A percentile compares a stretch with the other conserved stretches of the same genome.
phyloP scores from a whole-genome alignment of 1,284 basidiomycete species.

The Malassezia furfur region DNA sequence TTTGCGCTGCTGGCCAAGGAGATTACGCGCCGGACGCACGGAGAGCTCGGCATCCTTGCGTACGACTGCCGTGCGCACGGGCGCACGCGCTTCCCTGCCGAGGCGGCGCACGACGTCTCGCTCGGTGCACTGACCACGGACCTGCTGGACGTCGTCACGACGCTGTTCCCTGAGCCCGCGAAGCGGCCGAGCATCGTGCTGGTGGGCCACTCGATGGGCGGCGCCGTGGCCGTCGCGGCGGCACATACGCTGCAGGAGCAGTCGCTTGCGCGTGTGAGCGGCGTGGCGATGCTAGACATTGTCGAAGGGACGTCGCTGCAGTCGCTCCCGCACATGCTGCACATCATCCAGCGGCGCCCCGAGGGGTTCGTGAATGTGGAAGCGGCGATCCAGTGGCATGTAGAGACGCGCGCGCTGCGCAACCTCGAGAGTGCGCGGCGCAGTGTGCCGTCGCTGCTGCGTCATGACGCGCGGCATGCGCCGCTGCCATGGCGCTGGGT shows the following conservation, averaged over 20 bases:
- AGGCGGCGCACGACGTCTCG: slow-evolving; percentile 27
- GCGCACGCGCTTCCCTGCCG: slow-evolving; percentile 8
- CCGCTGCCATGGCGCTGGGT: slow-evolving; percentile 58
- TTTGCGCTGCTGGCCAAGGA: slow-evolving; percentile 81
- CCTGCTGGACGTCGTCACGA: slow-evolving; percentile 20
- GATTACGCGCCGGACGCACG: slow-evolving; percentile 57
- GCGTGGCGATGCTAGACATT: slow-evolving; percentile 83
- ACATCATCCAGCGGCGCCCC: slow-evolving; percentile 73
- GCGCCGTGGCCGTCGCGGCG: slow-evolving; percentile 31
- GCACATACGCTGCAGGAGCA: slow-evolving; percentile 23
- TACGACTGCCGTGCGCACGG: slow-evolving; percentile 79
- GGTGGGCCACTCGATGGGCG: slow-evolving; percentile 50
- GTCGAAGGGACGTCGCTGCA: slow-evolving; percentile 96
- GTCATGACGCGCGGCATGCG: not conserved
- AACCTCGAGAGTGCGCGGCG: slow-evolving; percentile 41
- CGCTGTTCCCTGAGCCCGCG: slow-evolving; percentile 23
- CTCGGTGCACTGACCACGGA: slow-evolving; percentile 29
- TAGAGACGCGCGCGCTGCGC: slow-evolving; percentile 34
- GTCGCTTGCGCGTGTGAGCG: slow-evolving; percentile 53
- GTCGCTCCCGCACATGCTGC: slow-evolving; percentile 79
- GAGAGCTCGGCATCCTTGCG: slow-evolving; percentile 71
- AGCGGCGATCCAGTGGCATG: slow-evolving; percentile 92
- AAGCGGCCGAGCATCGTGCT: slow-evolving; percentile 32
- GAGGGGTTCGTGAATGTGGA: slow-evolving; percentile 70
- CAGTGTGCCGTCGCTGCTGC: slow-evolving; percentile 38